A percentile compares a stretch with the other conserved stretches of the same genome.
phyloP scores from a whole-genome alignment of 345 rosid species.

The Citrus sp. region DNA sequence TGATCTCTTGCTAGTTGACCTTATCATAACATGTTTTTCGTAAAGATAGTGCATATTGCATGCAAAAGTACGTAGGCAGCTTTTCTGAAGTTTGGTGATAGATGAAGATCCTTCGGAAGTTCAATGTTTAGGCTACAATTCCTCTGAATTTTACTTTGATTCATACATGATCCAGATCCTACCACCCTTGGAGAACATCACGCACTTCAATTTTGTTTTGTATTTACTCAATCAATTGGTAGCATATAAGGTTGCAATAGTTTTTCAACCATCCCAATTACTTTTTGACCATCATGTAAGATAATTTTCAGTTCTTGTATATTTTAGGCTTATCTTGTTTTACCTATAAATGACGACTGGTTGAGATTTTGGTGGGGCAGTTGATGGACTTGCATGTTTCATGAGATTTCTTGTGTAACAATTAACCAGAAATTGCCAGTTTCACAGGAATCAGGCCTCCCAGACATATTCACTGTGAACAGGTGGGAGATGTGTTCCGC shows the following conservation, averaged over 20 bases:
- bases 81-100: neutral
- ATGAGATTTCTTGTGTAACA: neutral
- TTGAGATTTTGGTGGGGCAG: neutral
- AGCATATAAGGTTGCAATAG: neutral
- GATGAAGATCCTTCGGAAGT: neutral
- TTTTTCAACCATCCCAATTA: neutral
- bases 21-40: neutral
- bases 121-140: neutral
- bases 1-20: slow-evolving; percentile 1
- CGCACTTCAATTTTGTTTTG: neutral
- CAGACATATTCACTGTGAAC: slow-evolving; percentile 44
- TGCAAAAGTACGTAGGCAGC: neutral
- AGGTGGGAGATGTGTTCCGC: slow-evolving; percentile 36
- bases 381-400: too few species aligned
- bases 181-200: neutral
- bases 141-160: too few species aligned
- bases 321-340: neutral
- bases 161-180: neutral
- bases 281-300: neutral
- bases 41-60: neutral
- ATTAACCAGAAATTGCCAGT: slow-evolving; percentile 6
- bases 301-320: neutral
- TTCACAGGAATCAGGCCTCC: slow-evolving; percentile 77
- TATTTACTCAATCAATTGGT: neutral
- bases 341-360: neutral